Base-by-base conservation (phyloP, 306 rosid species). In the Prunus mira region DNA sequence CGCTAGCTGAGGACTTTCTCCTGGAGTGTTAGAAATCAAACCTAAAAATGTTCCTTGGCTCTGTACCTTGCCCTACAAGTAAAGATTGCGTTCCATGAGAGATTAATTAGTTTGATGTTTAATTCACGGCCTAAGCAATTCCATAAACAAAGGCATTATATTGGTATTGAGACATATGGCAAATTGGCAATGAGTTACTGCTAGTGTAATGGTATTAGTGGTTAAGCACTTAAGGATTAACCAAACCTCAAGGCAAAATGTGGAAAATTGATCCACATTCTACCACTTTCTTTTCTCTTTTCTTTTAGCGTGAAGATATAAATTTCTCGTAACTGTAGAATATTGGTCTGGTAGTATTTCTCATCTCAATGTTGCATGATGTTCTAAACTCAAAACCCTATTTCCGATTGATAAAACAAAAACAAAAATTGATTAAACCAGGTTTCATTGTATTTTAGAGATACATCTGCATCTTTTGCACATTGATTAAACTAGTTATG, bases 1-100 rank as follows among this genome's bases (percentile, higher is more conserved):
- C 70, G 61, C 51, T 64, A 12, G 52, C 54, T 65, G 52, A 54
- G 62, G 51, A 79, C 71, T 49, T 62, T 79, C 10, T 73, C 58
- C 15, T 17, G 11, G 32, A 43, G 55, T 58, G 28, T 66, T 20
- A 82, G 52, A 81, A 82, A 84, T 88, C 91, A 84, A 87, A 88
- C 93, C 96, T 88, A 90, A 69, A 68, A 64, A 27, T 19, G 25
- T 73, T 61, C 54, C 25, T 61, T 54, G 3, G 76, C 41, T 15
- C 56, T 58, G 55, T 70, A 70, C 88, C 38, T 87, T 85, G 41
- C 34, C 73, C 19, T 56, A 75, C 86, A 85, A 79, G 86, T 61
- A 73, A 76, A 27, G 80, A 24, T 60, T 61, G 49, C 76, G 54
- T 56, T 13, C 5, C 8, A 19, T 51, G 22, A 49, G 71, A 25